A percentile compares a stretch with the other conserved stretches of the same genome.
phyloP scores from a whole-genome alignment of 805 yeast genomes.

The Tetrapisispora iriomotensis region DNA sequence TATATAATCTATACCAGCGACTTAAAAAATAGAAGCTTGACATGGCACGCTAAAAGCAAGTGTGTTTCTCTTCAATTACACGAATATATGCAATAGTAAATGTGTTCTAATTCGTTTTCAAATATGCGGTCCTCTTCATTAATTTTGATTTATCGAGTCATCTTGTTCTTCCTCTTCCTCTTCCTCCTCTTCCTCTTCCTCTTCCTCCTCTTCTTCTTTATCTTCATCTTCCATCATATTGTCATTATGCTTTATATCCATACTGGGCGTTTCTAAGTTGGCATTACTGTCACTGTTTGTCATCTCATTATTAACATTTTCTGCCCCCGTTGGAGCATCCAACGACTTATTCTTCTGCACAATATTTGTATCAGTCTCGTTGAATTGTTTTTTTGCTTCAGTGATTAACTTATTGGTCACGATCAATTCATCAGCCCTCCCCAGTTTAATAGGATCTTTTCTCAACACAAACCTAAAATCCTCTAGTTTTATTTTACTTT shows the following conservation, averaged over 20 bases:
- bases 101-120: conserved; percentile 5
- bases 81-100: no score
- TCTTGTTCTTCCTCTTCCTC: conserved; percentile 17
- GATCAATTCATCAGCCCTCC: conserved; percentile 58
- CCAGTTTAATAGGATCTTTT: conserved; percentile 55
- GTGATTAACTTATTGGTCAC: conserved; percentile 49
- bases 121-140: conserved; percentile 13
- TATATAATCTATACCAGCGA: no score
- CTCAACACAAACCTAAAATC: conserved; percentile 65
- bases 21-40: no score
- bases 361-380: conserved; percentile 39
- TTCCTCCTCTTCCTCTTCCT: conserved; percentile 23
- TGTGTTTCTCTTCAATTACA: no score
- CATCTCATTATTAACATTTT: neutral
- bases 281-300: neutral
- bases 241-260: neutral
- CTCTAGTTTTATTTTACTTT: conserved; percentile 59
- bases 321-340: neutral
- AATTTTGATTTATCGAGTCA: no score
- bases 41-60: no score
- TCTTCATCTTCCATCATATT: neutral
- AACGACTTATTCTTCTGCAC: neutral
- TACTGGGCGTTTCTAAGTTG: no score
- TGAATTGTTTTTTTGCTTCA: conserved; percentile 59
- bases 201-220: conserved; percentile 6